These are phyloP conservation scores for Pseudoneurospora amorphoporcata DNA, from an alignment of 495 filamentous ascomycete genomes.

Conservation along the genomic window DNA sequence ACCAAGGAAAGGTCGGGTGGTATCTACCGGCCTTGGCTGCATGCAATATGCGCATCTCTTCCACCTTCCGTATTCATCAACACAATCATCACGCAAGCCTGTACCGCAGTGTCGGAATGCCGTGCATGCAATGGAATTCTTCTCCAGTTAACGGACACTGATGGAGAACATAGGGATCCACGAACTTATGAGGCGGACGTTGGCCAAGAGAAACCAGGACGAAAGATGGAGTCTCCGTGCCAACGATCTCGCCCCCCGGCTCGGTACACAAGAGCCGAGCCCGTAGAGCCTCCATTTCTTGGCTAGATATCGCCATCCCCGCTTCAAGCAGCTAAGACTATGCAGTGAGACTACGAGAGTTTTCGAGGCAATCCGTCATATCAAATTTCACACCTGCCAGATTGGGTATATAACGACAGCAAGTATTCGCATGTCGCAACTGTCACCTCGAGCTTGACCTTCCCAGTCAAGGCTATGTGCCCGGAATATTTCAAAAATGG, in stretches of 20 bases:
- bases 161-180: not conserved
- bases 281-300: not conserved
- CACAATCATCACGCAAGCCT: not conserved
- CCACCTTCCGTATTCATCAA: not conserved
- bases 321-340: not conserved
- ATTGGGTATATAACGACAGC: not conserved
- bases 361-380: not conserved
- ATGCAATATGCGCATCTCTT: not conserved
- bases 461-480: not conserved
- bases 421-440: not conserved
- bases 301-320: not conserved
- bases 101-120: not conserved
- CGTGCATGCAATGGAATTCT: not conserved
- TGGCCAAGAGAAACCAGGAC: not conserved
- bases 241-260: not conserved
- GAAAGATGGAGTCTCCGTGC: not conserved
- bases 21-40: not conserved
- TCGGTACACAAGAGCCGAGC: not conserved
- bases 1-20: not conserved
- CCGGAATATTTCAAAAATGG: not conserved
- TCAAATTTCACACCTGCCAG: not conserved
- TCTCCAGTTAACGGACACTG: not conserved
- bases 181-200: not conserved
- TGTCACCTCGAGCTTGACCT: not conserved
- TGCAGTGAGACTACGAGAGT: not conserved